These are phyloP conservation scores for Themeda triandra DNA, from an alignment of 176 grass and related monocot genomes.

Conservation along the genomic window DNA sequence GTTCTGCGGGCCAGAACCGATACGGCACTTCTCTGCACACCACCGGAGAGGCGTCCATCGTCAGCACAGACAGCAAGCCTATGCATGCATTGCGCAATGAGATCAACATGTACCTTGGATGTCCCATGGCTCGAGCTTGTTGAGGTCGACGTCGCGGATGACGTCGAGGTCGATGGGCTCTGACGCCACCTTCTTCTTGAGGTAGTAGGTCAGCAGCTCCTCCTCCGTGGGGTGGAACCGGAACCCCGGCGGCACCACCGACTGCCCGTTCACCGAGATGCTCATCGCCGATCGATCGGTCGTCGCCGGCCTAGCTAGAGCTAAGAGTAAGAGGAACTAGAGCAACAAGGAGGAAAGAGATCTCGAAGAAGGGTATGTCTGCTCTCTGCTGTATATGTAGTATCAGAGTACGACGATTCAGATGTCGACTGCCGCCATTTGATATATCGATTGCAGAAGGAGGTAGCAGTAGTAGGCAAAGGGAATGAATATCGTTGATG, in stretches of 20 bases:
- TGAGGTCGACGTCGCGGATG: constrained; percentile 87
- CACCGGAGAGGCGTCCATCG: too few relatives aligned
- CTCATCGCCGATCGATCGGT: constrained; percentile 33
- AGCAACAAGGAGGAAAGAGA: neutral
- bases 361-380: neutral
- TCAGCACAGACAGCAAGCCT: too few relatives aligned
- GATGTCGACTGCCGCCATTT: constrained; percentile 17
- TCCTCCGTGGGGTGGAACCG: constrained; percentile 97
- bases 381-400: neutral
- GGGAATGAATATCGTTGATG: neutral
- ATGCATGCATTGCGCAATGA: neutral
- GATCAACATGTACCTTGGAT: constrained; percentile 59
- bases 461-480: neutral
- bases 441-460: neutral
- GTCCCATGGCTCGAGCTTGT: constrained; percentile 97
- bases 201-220: constrained; percentile 87
- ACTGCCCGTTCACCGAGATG: constrained; percentile 89
- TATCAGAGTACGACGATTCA: neutral
- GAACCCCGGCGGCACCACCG: constrained; percentile 81
- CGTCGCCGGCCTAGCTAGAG: neutral
- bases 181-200: constrained; percentile 81
- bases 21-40: constrained; percentile 71
- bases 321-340: neutral
- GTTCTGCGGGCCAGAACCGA: constrained; percentile 74
- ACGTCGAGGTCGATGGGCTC: constrained; percentile 84